Conservation (phyloP, 176 grass and related monocot species). For the Eragrostis curvula region DNA sequence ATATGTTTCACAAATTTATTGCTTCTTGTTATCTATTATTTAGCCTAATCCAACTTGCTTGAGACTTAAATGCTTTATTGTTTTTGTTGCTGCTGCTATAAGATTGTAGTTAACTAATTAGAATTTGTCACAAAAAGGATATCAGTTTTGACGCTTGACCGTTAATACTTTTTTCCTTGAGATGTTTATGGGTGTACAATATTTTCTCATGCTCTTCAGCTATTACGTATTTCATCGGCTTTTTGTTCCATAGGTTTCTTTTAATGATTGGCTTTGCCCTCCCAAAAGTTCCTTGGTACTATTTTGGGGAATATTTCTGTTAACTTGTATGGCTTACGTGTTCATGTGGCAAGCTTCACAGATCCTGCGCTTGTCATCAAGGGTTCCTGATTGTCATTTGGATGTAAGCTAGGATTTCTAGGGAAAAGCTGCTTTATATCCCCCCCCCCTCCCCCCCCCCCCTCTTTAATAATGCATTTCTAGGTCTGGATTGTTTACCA, state of each 20-base stretch:
- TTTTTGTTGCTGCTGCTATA: neutral
- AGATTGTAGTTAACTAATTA: neutral
- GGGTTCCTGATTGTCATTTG: neutral
- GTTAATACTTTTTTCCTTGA: conserved; percentile 10
- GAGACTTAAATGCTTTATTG: neutral
- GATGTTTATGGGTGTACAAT: conserved; percentile 17
- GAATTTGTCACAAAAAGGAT: neutral
- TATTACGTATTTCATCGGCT: conserved; percentile 7
- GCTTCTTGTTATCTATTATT: neutral
- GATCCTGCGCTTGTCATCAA: neutral
- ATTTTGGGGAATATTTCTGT: conserved; percentile 6
- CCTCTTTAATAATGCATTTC: no score
- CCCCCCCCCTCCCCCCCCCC: neutral
- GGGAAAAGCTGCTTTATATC: conserved; percentile 14
- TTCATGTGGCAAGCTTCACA: conserved; percentile 14
- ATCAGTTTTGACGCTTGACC: conserved; percentile 1
- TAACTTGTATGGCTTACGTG: conserved; percentile 6
- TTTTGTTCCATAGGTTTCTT: neutral
- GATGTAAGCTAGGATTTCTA: conserved; percentile 18
- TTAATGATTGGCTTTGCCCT: conserved; percentile 7
- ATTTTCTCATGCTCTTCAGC: conserved; percentile 11
- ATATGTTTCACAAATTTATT: conserved; percentile 24
- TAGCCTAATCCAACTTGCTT: neutral
- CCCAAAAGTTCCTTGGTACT: conserved; percentile 5
- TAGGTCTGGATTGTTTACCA: conserved; percentile 14